Percentiles rank a stretch among this genome's conserved stretches.
phyloP scores from a whole-genome alignment of 768 basidiomycete genomes.

The Multifurca ochricompacta region DNA sequence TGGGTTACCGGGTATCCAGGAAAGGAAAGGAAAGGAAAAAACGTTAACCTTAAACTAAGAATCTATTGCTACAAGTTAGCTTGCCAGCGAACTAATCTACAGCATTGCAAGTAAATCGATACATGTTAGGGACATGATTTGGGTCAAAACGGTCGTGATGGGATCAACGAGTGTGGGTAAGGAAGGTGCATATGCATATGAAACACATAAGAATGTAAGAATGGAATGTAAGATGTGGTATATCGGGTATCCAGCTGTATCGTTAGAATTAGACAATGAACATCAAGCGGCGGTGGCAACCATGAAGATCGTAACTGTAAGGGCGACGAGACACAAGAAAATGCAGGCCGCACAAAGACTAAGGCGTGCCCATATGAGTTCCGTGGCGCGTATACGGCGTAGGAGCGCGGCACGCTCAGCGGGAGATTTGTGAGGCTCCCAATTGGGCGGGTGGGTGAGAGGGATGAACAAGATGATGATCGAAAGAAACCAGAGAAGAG shows the following conservation, averaged over 20 bases:
- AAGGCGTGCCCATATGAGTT: conserved; percentile 38
- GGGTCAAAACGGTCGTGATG: neutral
- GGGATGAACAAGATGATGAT: conserved; percentile 35
- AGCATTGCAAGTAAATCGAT: neutral
- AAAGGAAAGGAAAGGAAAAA: neutral
- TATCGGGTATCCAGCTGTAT: neutral
- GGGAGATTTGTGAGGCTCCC: conserved; percentile 32
- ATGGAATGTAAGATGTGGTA: neutral
- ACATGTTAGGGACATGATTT: neutral
- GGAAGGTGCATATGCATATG: neutral
- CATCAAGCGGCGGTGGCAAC: conserved; percentile 14
- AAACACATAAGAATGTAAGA: too few relatives aligned
- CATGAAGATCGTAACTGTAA: conserved; percentile 20
- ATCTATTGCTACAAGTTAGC: neutral
- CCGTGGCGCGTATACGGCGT: conserved; percentile 29
- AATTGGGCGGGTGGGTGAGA: conserved; percentile 31
- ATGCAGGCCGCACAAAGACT: conserved; percentile 27
- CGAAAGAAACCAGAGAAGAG: conserved; percentile 42
- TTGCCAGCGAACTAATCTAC: neutral
- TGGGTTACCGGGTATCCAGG: too few relatives aligned
- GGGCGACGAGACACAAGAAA: conserved; percentile 18
- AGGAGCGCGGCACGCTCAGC: conserved; percentile 30
- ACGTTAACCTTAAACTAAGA: neutral
- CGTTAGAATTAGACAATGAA: neutral
- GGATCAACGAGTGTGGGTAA: neutral